These are phyloP conservation scores for Podospora appendiculata DNA, from an alignment of 495 filamentous ascomycete genomes.

Conservation along the genomic window DNA sequence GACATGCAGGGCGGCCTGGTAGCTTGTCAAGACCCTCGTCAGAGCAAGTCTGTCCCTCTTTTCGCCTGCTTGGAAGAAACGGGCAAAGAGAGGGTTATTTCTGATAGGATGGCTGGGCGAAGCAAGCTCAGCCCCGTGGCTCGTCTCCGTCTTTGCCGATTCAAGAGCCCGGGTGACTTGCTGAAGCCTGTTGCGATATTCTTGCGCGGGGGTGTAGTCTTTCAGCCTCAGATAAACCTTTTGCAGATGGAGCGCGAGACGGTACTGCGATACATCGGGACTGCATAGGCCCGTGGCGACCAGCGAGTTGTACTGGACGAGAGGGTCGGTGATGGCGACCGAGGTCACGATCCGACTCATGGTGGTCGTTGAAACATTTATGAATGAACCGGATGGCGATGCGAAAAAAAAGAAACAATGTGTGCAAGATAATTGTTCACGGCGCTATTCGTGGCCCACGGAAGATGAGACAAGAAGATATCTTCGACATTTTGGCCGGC, in stretches of 20 bases:
- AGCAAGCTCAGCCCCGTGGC: slow-evolving; percentile 24
- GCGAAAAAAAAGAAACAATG: too few relatives aligned
- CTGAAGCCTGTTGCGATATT: slow-evolving; percentile 50
- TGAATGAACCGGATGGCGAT: too few relatives aligned
- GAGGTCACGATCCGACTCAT: slow-evolving; percentile 30
- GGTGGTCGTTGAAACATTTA: neutral
- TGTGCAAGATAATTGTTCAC: too few relatives aligned
- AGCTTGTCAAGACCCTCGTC: slow-evolving; percentile 48
- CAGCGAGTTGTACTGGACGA: slow-evolving; percentile 58
- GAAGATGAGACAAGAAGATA: too few relatives aligned
- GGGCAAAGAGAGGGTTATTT: slow-evolving; percentile 41
- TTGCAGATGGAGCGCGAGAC: slow-evolving; percentile 59
- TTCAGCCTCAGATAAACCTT: slow-evolving; percentile 58
- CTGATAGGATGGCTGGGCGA: slow-evolving; percentile 38
- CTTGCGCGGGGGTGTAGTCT: slow-evolving; percentile 57
- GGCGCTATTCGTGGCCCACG: too few relatives aligned
- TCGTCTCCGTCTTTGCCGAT: slow-evolving; percentile 4
- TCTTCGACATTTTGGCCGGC: too few relatives aligned
- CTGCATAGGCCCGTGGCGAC: slow-evolving; percentile 49
- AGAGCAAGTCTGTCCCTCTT: slow-evolving; percentile 47
- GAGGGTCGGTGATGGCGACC: slow-evolving; percentile 62
- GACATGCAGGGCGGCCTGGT: slow-evolving; percentile 55
- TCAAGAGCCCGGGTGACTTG: slow-evolving; percentile 41
- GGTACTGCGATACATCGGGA: slow-evolving; percentile 60
- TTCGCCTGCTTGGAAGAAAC: slow-evolving; percentile 29